Evolutionary conservation across 306 rosid genomes (phyloP), one percentile per base, ranked within the genome.

Genomic region (Crataegus laevigata): DNA sequence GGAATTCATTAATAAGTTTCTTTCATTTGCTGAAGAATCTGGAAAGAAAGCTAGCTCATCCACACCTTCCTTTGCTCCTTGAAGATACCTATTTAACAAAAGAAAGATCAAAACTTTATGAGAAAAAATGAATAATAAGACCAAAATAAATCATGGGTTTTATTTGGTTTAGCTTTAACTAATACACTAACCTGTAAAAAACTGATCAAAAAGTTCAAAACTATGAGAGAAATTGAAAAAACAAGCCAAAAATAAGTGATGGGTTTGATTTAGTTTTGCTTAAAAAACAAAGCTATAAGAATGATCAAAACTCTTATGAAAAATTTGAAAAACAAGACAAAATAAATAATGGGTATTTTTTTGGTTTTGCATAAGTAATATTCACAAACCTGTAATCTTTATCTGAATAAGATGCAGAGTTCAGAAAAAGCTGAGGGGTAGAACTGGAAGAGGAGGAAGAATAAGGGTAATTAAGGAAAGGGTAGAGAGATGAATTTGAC

Each of bases 21-120:
- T 84, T 61, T 84, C 82, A 50, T 87, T 74, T 13, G 85, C 88
- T 66, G 96, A 85, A 36, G 89, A 85, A 74, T 91, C 96, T 59
- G 97, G 98, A 67, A 96, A 92, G 86, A 96, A 92, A 28, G 88
- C 86, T 77, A 88, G 82, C 81, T 92, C 96, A 82, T 93, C 99
- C 77, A 80, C 78, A 47, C 91, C 83, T 55, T 84, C 97, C 81
- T 85, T 92, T 76, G 87, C 45, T 69, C 92, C 97, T 73, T 88
- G 85, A 69, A 80, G 71, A 74, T 86, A 82, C 91, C 99, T 92
- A 72, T 68, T 32, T 15, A 8, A 8, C 10, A 77, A 65, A 81
- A 72, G 11, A 71, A 82, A 75, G 30, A 17, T 30, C 6, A 24
- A 71, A 32, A 18, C 67, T 28, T 38, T 29, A 73, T 52, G 30